phyloP scores from a whole-genome alignment of 2,329 filamentous ascomycete species.

The Colletotrichum chrysophilum region DNA sequence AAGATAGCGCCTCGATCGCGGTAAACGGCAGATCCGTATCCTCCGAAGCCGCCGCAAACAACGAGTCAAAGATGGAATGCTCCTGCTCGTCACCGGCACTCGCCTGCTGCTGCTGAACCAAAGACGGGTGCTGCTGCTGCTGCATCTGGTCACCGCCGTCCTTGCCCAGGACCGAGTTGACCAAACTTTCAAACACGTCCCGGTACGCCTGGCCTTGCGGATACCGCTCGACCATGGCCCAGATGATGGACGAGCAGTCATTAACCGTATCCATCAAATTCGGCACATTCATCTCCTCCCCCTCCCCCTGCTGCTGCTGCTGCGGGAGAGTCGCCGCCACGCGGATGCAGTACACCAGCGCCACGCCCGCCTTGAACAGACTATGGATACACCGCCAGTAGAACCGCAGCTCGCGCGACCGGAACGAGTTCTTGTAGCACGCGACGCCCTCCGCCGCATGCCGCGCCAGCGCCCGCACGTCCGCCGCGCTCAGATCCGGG shows the following conservation, averaged over 20 bases:
- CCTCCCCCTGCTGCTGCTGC: neutral
- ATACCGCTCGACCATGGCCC: constrained; percentile 34
- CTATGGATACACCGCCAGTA: constrained; percentile 32
- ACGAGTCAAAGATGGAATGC: constrained; percentile 5
- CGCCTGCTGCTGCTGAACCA: neutral
- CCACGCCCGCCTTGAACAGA: constrained; percentile 26
- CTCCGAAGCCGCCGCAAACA: neutral
- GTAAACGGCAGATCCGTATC: neutral
- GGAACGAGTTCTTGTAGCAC: constrained; percentile 25
- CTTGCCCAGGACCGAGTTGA: neutral
- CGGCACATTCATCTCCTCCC: neutral
- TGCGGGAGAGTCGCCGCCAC: neutral
- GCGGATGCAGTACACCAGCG: constrained; percentile 25
- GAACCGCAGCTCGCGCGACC: constrained; percentile 27
- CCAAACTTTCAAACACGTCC: constrained; percentile 28
- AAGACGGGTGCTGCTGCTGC: neutral
- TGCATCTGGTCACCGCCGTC: neutral
- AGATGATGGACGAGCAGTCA: constrained; percentile 27
- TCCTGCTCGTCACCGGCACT: neutral
- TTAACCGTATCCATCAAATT: constrained; percentile 16
- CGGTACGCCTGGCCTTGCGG: constrained; percentile 27
- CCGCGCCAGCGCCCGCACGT: constrained; percentile 22
- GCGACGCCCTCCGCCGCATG: constrained; percentile 23
- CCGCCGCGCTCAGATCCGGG: constrained; percentile 7
- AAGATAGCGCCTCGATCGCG: constrained; percentile 10